A percentile compares a stretch with the other conserved stretches of the same genome.
These are phyloP conservation scores for Trametes pubescens DNA, from an alignment of 1,284 basidiomycete genomes.

Conservation along the genomic window DNA sequence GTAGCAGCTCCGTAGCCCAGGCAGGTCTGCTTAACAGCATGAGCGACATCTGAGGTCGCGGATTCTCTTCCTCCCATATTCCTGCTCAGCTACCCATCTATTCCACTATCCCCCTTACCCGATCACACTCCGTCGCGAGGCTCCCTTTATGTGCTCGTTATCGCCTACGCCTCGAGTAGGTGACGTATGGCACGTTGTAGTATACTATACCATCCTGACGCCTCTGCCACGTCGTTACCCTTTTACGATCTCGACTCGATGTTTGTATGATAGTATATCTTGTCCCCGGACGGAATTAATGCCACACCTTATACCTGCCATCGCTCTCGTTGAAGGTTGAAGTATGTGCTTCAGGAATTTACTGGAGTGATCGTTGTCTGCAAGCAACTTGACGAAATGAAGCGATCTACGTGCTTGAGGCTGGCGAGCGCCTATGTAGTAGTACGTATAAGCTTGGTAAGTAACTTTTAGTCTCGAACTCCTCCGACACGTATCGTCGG, in stretches of 20 bases:
- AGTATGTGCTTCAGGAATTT: no score
- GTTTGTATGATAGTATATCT: conserved; percentile 14
- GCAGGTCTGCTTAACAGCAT: conserved; percentile 64
- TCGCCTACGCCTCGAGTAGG: background rate
- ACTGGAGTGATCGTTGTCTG: no score
- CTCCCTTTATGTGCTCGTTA: background rate
- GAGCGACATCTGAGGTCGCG: conserved; percentile 39
- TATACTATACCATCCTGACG: conserved; percentile 7
- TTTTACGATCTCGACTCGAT: background rate
- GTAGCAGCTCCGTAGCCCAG: conserved; percentile 52
- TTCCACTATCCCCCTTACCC: background rate
- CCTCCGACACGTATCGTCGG: no score
- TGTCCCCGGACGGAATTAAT: conserved; percentile 22
- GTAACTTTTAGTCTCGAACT: no score
- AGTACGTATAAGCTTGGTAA: no score
- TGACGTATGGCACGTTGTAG: conserved; percentile 1
- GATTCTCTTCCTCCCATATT: background rate
- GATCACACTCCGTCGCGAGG: background rate
- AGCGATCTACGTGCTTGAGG: no score
- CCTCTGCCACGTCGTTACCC: conserved; percentile 14
- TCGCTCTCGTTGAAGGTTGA: background rate
- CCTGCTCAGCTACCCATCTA: background rate
- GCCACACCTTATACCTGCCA: background rate
- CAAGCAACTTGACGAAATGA: no score
- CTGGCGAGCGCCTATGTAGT: no score